These are phyloP conservation scores for Macrolepiota fuliginosa DNA, from an alignment of 768 basidiomycete genomes.

Conservation along the genomic window DNA sequence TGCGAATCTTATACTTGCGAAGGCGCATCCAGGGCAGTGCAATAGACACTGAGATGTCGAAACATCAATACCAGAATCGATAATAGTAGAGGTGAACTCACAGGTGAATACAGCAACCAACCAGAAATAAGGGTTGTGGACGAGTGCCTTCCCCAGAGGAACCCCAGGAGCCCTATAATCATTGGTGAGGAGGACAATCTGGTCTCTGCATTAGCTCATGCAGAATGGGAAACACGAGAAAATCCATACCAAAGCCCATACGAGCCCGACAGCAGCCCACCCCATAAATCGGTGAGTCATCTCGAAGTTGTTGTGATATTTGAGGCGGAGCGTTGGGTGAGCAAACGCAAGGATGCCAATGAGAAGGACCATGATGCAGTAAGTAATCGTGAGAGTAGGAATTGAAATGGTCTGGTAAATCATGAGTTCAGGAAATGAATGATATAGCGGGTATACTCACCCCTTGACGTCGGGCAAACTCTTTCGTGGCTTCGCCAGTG, in stretches of 20 bases:
- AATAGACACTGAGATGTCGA: slow-evolving; percentile 34
- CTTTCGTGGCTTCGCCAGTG: slow-evolving; percentile 39
- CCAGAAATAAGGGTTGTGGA: slow-evolving; percentile 49
- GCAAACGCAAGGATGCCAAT: slow-evolving; percentile 46
- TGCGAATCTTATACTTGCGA: slow-evolving; percentile 42
- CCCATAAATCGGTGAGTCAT: slow-evolving; percentile 51
- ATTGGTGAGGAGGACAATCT: slow-evolving; percentile 19
- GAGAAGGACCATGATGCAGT: slow-evolving; percentile 45
- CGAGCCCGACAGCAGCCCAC: slow-evolving; percentile 6
- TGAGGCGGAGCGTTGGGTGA: slow-evolving; percentile 42
- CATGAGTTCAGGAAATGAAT: background rate
- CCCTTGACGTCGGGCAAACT: slow-evolving; percentile 24
- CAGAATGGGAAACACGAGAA: background rate
- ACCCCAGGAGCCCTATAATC: slow-evolving; percentile 30
- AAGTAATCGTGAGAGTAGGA: slow-evolving; percentile 21
- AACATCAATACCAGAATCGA: background rate
- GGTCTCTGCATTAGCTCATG: background rate
- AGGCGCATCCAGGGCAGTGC: slow-evolving; percentile 52
- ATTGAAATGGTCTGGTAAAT: slow-evolving; percentile 11
- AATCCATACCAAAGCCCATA: slow-evolving; percentile 8
- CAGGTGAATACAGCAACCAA: slow-evolving; percentile 29
- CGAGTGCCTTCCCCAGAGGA: slow-evolving; percentile 39
- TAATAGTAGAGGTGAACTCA: slow-evolving; percentile 14
- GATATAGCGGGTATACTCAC: slow-evolving; percentile 21
- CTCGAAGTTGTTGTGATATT: slow-evolving; percentile 54